Evolutionary conservation across 2,329 filamentous ascomycete species (phyloP), one percentile per base, ranked within the genome.

Genomic region (Tympanopsis confertula): DNA sequence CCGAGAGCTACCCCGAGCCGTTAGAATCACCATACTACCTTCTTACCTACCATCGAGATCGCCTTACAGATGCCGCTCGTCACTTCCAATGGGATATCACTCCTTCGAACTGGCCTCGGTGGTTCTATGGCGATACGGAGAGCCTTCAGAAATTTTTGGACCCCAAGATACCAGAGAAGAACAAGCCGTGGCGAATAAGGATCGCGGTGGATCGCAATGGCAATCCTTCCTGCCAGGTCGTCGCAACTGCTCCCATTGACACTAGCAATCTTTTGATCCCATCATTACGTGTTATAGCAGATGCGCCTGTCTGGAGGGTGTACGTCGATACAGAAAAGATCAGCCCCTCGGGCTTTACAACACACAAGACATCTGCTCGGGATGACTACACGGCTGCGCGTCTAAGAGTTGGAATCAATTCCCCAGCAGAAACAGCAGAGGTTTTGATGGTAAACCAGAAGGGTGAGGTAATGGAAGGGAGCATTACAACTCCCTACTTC

Each of bases 281-380:
- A 7, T n/a, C n/a, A n/a, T n/a, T n/a, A n/a, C 24, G 5, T 24
- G 7, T 20, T 13, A 30, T 3, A 19, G 18, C 30, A n/a, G 13
- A 4, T 20, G 19, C 2, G 41, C 45, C 50, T 20, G 37, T 54
- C 38, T 78, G 69, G 66, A 50, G 45, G n/a, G 48, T 80, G 13
- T 56, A 61, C 13, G 49, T 80, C 12, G 78, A 82, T 53, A 59
- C 61, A 0, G 41, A 58, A 19, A 49, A 61, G 3, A 82, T 69
- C 0, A 49, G 53, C 1, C 63, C 68, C 0, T 68, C 68, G 0
- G 69, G 75, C n/a, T 83, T 81, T 51, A 94, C 88, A 0, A 78
- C 80, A 41, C 84, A 83, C 63, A 96, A 98, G 58, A 96, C 89
- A 0, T 91, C 84, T 0, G 64, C 69, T 35, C 75, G 89, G 13